Evolutionary conservation across 192 early-diverging fungal genomes (phyloP).

Genomic region (Podila verticillata): DNA sequence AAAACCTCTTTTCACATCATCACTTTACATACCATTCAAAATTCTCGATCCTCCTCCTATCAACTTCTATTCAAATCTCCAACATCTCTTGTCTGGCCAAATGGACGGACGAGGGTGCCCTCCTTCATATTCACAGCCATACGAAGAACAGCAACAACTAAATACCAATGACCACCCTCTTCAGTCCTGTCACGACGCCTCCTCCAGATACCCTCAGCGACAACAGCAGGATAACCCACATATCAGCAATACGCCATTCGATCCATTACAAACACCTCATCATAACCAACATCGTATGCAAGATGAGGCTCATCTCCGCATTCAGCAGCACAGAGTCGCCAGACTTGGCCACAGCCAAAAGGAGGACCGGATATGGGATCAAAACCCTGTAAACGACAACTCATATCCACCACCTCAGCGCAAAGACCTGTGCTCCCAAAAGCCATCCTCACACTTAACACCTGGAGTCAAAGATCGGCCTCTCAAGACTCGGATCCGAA

Average conservation of each 20-base stretch:
- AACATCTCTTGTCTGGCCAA: too few species aligned
- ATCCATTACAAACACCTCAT: neutral
- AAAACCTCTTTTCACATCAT: too few species aligned
- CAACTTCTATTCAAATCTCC: too few species aligned
- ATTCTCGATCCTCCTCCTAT: too few species aligned
- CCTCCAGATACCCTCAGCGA: conserved; percentile 10
- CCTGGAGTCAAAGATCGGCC: neutral
- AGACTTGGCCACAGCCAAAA: conserved; percentile 12
- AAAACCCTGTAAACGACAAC: conserved; percentile 15
- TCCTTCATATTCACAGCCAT: conserved; percentile 12
- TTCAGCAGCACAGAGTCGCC: conserved; percentile 44
- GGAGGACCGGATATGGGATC: conserved; percentile 7
- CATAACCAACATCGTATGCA: conserved; percentile 25
- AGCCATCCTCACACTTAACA: neutral
- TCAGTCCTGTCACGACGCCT: conserved; percentile 9
- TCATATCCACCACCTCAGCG: conserved; percentile 25
- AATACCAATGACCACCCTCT: conserved; percentile 6
- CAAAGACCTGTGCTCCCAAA: conserved; percentile 1
- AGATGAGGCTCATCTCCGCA: conserved; percentile 13
- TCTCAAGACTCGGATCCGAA: conserved; percentile 14
- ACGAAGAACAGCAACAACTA: neutral
- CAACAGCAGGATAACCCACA: neutral
- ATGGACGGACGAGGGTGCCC: neutral
- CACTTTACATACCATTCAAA: too few species aligned
- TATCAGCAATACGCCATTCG: neutral